These are phyloP conservation scores for Stephania cephalantha DNA, from an alignment of 164 flowering plant genomes.

Conservation along the genomic window DNA sequence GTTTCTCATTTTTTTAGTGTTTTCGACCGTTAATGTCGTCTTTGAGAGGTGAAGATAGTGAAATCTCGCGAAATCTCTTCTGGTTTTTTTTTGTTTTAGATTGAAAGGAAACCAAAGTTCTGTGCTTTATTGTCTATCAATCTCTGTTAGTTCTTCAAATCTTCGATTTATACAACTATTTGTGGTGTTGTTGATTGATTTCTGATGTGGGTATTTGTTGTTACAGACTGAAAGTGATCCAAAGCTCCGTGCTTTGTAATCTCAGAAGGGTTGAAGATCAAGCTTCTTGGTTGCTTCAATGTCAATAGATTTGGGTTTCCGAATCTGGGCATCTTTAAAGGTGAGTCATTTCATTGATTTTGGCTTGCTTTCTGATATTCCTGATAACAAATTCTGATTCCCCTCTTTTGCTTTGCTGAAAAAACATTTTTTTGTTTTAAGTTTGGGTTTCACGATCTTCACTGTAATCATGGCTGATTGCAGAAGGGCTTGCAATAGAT, in stretches of 20 bases:
- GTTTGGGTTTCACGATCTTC: not conserved
- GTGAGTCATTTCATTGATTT: conserved; percentile 8
- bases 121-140: too few relatives aligned
- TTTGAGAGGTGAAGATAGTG: not conserved
- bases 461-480: not conserved
- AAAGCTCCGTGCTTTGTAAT: too few relatives aligned
- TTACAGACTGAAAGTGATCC: too few relatives aligned
- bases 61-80: not conserved
- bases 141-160: too few relatives aligned
- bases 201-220: too few relatives aligned
- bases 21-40: conserved; percentile 14
- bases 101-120: not conserved
- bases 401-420: not conserved
- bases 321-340: conserved; percentile 11
- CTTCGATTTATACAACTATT: too few relatives aligned
- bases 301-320: conserved; percentile 1
- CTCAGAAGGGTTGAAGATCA: conserved; percentile 10
- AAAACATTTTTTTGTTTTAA: not conserved
- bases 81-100: conserved; percentile 4
- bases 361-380: conserved; percentile 1
- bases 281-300: conserved; percentile 12
- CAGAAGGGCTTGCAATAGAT: too few relatives aligned
- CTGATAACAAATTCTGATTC: not conserved
- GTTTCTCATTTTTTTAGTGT: not conserved
- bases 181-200: too few relatives aligned